Evolutionary conservation across 768 basidiomycete genomes (phyloP), one percentile per base, ranked within the genome.

Genomic region (Fomitopsis serialis): DNA sequence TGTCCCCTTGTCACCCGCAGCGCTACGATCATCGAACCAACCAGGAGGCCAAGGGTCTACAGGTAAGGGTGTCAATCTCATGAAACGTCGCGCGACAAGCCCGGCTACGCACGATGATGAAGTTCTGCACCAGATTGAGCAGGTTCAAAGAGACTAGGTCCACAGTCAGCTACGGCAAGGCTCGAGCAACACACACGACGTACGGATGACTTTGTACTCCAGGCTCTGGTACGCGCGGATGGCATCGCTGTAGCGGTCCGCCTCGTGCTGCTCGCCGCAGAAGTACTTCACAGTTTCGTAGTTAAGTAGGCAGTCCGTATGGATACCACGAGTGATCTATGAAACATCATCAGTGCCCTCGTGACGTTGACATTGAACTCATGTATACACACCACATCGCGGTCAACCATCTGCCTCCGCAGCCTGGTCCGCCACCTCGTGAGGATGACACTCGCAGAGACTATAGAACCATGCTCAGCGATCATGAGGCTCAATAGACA

Each of bases 271-370:
- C 67, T 96, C 92, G 15, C 90, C 87, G n/a, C 82, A 83, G 65
- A 93, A 94, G 66, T 91, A 91, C 67, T 91, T 94, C 61, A 92
- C 86, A 4, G 90, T 92, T 67, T 89, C 87, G 55, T 89, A 89
- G 63, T 89, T 89, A 48, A 90, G 77, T 25, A 92, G 69, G 60
- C 82, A 84, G 61, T 93, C 91, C 4, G 88, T 85, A 58, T 90
- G 86, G 49, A 93, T 93, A 9, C 87, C 89, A 36, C 92, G 81
- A 22, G 85, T 91, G 23, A 85, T 68, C 84, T 86, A 46, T 29
- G 25, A 34, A 1, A 34, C 15, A 29, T 44, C 37, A 47, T 36
- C 48, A 42, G 17, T 13, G 9, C 21, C 21, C 22, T 43, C 13
- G 9, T 19, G 5, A 10, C 11, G 11, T 48, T 6, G 35, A 55